Base-by-base conservation (phyloP, 1,284 basidiomycete species). In the Leccinum pachyderme region DNA sequence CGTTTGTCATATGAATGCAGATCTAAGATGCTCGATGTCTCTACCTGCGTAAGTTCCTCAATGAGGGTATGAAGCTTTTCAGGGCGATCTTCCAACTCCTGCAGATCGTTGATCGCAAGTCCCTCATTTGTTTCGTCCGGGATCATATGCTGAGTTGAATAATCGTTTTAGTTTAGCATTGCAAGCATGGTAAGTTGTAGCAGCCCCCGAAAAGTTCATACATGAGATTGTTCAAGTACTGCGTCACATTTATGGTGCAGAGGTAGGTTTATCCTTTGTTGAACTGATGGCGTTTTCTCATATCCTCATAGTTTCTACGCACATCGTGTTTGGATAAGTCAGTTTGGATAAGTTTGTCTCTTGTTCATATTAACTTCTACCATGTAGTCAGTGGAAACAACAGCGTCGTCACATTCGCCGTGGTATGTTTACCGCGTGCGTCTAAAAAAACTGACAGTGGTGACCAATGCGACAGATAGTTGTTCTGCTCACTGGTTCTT, bases 271-370 rank as follows among this genome's bases (percentile, higher is more conserved):
- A 7, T 31, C n/a, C 12, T 4, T 3, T 25, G 22, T 43, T 22
- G 12, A 8, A 25, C 37, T 41, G 45, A 25, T 8, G 25, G 3
- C 9, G 27, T 29, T 39, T 22, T 31, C 51, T 63, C 13, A 62
- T 27, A 5, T 5, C 8, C 9, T 31, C 2, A 35, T 39, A 68
- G 67, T 45, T 66, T 66, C 43, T 66, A 66, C 22, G 55, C 53
- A 28, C 67, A 66, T 32, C 64, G 67, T 32, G 56, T 66, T 4
- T 66, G 65, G 65, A 66, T 69, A 63, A 66, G 64, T 65, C 47
- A 47, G 65, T 51, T 5, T 8, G 18, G 27, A 41, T 2, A 6
- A 7, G 4, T 7, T 22, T 32, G 0, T n/a, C 2, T 22, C n/a
- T 31, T 7, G 2, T 47, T 8, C 0, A 22, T 22, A 0, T 8